phyloP scores from a whole-genome alignment of 495 filamentous ascomycete genomes.

The Podospora australis region DNA sequence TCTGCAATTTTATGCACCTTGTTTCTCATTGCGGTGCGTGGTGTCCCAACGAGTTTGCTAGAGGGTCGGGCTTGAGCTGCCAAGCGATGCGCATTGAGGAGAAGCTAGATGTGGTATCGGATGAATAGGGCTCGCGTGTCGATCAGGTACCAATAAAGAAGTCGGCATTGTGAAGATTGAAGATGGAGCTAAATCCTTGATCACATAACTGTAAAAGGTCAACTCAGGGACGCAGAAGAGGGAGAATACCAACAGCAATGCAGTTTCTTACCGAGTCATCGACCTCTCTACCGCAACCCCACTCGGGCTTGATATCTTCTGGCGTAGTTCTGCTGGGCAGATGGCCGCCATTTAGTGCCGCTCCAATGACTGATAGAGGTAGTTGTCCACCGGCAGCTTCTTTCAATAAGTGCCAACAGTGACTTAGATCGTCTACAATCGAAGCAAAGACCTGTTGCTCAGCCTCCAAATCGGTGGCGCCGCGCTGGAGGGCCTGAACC shows the following conservation, averaged over 20 bases:
- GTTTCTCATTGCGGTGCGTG: too few relatives aligned
- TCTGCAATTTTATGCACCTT: too few relatives aligned
- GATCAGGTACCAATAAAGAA: slow-evolving; percentile 20
- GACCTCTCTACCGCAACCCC: slow-evolving; percentile 3
- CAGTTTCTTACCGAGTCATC: slow-evolving; percentile 24
- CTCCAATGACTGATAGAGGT: not conserved
- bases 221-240: slow-evolving; percentile 1
- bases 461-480: slow-evolving; percentile 21
- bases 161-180: slow-evolving; percentile 21
- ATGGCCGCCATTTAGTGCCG: slow-evolving; percentile 1
- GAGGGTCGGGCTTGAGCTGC: too few relatives aligned
- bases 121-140: not conserved
- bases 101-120: too few relatives aligned
- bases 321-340: not conserved
- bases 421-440: slow-evolving; percentile 18
- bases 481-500: slow-evolving; percentile 34
- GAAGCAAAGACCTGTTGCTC: slow-evolving; percentile 20
- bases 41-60: too few relatives aligned
- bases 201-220: slow-evolving; percentile 3
- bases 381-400: slow-evolving; percentile 8
- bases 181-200: slow-evolving; percentile 23
- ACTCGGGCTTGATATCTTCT: slow-evolving; percentile 3
- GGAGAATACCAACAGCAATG: too few relatives aligned
- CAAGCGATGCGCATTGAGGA: too few relatives aligned
- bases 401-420: slow-evolving; percentile 17